Evolutionary conservation across 441 rosid genomes (phyloP).

Genomic region (Raphanus hybrid): DNA sequence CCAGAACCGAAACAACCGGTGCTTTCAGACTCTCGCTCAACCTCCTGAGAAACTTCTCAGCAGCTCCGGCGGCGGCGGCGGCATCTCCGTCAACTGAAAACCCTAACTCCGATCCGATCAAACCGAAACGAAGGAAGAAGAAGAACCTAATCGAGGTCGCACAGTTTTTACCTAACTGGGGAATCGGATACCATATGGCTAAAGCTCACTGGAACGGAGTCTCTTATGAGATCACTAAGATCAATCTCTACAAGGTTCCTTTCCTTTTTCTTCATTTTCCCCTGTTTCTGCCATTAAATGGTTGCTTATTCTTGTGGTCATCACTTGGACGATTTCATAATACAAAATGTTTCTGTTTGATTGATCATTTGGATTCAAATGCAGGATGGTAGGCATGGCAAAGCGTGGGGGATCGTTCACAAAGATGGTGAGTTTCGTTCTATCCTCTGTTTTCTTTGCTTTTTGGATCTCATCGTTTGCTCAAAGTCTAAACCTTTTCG

Average conservation of each 20-base stretch:
- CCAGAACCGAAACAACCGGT: conserved; percentile 39
- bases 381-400: conserved; percentile 96
- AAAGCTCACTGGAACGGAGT: conserved; percentile 87
- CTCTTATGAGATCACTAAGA: conserved; percentile 87
- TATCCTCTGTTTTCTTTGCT: neutral
- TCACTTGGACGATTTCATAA: neutral
- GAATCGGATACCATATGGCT: conserved; percentile 88
- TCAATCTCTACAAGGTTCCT: conserved; percentile 87
- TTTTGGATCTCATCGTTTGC: too few species aligned
- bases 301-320: neutral
- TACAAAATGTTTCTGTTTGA: neutral
- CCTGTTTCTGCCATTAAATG: neutral
- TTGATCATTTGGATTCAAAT: conserved; percentile 27
- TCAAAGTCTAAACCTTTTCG: neutral
- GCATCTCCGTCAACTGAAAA: conserved; percentile 39
- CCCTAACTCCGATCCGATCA: conserved; percentile 45
- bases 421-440: conserved; percentile 68
- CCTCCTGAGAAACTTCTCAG: conserved; percentile 50
- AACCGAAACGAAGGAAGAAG: conserved; percentile 75
- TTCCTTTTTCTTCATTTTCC: neutral
- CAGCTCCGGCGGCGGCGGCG: conserved; percentile 38
- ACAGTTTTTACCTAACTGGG: conserved; percentile 92
- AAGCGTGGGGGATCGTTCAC: conserved; percentile 95
- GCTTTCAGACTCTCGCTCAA: conserved; percentile 50
- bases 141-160: conserved; percentile 90